These are phyloP conservation scores for Cryphonectria radicalis DNA, from an alignment of 2,329 filamentous ascomycete genomes.

Conservation along the genomic window DNA sequence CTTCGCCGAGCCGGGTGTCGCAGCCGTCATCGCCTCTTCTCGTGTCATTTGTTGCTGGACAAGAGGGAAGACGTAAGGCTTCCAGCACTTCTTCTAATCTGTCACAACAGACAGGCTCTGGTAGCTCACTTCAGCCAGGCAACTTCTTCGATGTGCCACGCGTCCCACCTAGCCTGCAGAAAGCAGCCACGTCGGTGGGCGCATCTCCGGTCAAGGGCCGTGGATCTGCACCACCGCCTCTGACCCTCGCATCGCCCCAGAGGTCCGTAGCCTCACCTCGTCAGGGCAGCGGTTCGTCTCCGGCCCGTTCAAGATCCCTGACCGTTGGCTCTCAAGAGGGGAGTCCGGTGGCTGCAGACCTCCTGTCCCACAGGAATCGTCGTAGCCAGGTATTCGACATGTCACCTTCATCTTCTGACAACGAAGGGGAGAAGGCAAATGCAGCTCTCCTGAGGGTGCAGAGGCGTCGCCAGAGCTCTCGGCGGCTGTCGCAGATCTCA, in stretches of 20 bases:
- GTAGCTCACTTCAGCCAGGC: slow-evolving; percentile 68
- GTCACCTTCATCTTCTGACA: slow-evolving; percentile 96
- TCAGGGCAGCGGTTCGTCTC: slow-evolving; percentile 64
- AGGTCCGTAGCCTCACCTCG: slow-evolving; percentile 65
- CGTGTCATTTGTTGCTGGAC: slow-evolving; percentile 91
- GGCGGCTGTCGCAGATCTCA: slow-evolving; percentile 88
- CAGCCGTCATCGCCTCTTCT: slow-evolving; percentile 85
- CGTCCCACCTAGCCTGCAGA: slow-evolving; percentile 61
- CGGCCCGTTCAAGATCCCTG: slow-evolving; percentile 78
- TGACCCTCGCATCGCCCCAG: slow-evolving; percentile 61
- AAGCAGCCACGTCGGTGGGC: slow-evolving; percentile 59
- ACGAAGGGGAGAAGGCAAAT: slow-evolving; percentile 90
- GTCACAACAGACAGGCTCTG: slow-evolving; percentile 70
- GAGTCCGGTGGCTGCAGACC: slow-evolving; percentile 71
- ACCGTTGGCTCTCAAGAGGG: slow-evolving; percentile 95
- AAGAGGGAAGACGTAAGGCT: slow-evolving; percentile 83
- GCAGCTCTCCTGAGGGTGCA: slow-evolving; percentile 85
- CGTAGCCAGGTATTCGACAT: slow-evolving; percentile 95
- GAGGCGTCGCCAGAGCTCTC: slow-evolving; percentile 90
- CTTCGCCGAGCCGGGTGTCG: slow-evolving; percentile 83
- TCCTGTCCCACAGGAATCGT: slow-evolving; percentile 79
- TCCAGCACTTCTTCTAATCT: slow-evolving; percentile 86
- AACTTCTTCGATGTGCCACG: slow-evolving; percentile 75
- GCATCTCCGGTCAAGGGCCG: slow-evolving; percentile 63
- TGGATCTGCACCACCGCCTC: slow-evolving; percentile 50